Conservation (phyloP, 1,284 basidiomycete genomes). For the Sporisorium iseilematis-ciliati region DNA sequence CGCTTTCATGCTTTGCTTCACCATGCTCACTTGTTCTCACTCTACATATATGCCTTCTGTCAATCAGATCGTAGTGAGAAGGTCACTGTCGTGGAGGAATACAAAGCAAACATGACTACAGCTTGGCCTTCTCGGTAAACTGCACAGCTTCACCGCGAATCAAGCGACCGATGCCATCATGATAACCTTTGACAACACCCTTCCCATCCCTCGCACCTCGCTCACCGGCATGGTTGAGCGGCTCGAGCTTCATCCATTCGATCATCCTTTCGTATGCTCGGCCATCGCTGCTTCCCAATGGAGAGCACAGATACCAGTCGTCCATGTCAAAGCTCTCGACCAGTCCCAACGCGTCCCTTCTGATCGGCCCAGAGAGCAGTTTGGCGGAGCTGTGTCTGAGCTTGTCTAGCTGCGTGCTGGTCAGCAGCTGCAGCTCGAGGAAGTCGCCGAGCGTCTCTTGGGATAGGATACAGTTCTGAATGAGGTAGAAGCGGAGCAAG, state of each 20-base stretch:
- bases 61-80: no score
- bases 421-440: slow-evolving; percentile 32
- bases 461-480: slow-evolving; percentile 53
- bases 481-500: slow-evolving; percentile 43
- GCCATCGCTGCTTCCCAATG: slow-evolving; percentile 54
- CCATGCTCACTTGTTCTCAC: background rate
- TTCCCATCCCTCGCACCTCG: slow-evolving; percentile 50
- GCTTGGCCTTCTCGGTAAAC: slow-evolving; percentile 37
- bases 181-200: slow-evolving; percentile 58
- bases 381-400: slow-evolving; percentile 23
- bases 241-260: slow-evolving; percentile 63
- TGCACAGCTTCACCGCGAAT: slow-evolving; percentile 54
- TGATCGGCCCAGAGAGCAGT: slow-evolving; percentile 33
- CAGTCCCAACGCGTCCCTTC: slow-evolving; percentile 47
- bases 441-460: slow-evolving; percentile 30
- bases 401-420: slow-evolving; percentile 20
- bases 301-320: slow-evolving; percentile 62
- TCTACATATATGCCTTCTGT: no score
- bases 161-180: slow-evolving; percentile 49
- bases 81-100: no score
- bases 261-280: slow-evolving; percentile 59
- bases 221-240: slow-evolving; percentile 54
- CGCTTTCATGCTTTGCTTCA: background rate
- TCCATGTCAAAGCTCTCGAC: slow-evolving; percentile 60
- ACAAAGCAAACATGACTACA: slow-evolving; percentile 12